These are phyloP conservation scores for Hypomyces perniciosus DNA, from an alignment of 2,329 filamentous ascomycete genomes.

Conservation along the genomic window DNA sequence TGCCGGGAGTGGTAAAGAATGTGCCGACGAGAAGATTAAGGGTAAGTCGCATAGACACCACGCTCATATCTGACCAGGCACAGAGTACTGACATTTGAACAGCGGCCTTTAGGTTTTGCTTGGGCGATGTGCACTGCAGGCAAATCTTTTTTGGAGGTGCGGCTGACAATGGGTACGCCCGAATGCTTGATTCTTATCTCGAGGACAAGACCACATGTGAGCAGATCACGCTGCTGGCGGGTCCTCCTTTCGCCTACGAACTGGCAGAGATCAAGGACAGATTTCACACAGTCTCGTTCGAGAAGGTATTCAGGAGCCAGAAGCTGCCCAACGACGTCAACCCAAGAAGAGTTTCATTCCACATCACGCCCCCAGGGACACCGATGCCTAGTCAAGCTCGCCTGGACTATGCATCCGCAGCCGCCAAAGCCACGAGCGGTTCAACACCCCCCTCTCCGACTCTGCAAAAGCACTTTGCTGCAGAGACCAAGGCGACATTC, in stretches of 20 bases:
- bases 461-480: not conserved
- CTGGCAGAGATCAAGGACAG: slow-evolving; percentile 25
- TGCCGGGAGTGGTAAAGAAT: slow-evolving; percentile 37
- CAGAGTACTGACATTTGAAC: not conserved
- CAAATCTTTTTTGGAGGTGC: slow-evolving; percentile 37
- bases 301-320: slow-evolving; percentile 20
- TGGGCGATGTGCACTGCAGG: slow-evolving; percentile 33
- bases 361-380: slow-evolving; percentile 16
- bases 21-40: slow-evolving; percentile 35
- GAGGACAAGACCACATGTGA: slow-evolving; percentile 19
- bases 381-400: slow-evolving; percentile 4
- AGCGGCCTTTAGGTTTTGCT: slow-evolving; percentile 28
- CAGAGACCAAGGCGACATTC: slow-evolving; percentile 2
- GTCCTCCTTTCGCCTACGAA: slow-evolving; percentile 32
- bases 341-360: slow-evolving; percentile 15
- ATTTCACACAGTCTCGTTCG: slow-evolving; percentile 21
- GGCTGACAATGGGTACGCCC: slow-evolving; percentile 37
- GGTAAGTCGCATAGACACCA: slow-evolving; percentile 20
- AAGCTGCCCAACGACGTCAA: slow-evolving; percentile 18
- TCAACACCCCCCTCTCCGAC: not conserved
- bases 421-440: slow-evolving; percentile 1
- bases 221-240: slow-evolving; percentile 33
- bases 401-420: slow-evolving; percentile 16
- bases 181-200: slow-evolving; percentile 29
- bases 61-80: no score